Percentiles rank a stretch among this genome's conserved stretches.
phyloP scores from a whole-genome alignment of 768 basidiomycete species.

The Cubamyces lactineus region DNA sequence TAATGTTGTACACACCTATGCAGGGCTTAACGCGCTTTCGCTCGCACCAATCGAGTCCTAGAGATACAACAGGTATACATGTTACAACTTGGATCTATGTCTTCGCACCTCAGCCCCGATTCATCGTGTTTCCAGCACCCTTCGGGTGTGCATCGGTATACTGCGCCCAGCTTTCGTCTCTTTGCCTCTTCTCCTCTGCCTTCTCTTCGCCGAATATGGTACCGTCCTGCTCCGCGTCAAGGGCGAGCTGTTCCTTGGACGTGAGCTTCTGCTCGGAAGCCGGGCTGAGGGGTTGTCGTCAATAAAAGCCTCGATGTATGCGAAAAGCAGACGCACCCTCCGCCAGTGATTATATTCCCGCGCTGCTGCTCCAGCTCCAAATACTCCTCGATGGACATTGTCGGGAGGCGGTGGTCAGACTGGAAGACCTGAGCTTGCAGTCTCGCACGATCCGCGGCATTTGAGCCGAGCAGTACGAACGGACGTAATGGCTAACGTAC shows the following conservation, averaged over 20 bases:
- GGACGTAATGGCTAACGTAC: slow-evolving; percentile 74
- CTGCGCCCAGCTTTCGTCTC: slow-evolving; percentile 91
- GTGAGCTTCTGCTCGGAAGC: slow-evolving; percentile 70
- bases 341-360: slow-evolving; percentile 86
- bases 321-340: slow-evolving; percentile 62
- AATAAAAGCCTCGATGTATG: neutral
- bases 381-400: slow-evolving; percentile 96
- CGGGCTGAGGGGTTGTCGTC: slow-evolving; percentile 39
- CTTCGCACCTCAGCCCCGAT: slow-evolving; percentile 63
- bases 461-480: slow-evolving; percentile 88
- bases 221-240: slow-evolving; percentile 88
- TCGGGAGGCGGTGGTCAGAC: slow-evolving; percentile 81
- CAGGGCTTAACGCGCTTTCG: neutral
- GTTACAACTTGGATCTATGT: slow-evolving; percentile 11
- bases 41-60: neutral
- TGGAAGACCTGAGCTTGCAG: slow-evolving; percentile 84
- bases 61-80: slow-evolving; percentile 16
- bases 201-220: slow-evolving; percentile 67
- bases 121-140: slow-evolving; percentile 98
- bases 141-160: slow-evolving; percentile 85
- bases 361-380: slow-evolving; percentile 80
- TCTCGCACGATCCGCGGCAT: slow-evolving; percentile 65
- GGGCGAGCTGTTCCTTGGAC: slow-evolving; percentile 72
- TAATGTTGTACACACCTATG: slow-evolving; percentile 13
- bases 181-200: slow-evolving; percentile 73